Evolutionary conservation across 2,329 filamentous ascomycete genomes (phyloP).

Genomic region (Stagonosporopsis vannaccii): DNA sequence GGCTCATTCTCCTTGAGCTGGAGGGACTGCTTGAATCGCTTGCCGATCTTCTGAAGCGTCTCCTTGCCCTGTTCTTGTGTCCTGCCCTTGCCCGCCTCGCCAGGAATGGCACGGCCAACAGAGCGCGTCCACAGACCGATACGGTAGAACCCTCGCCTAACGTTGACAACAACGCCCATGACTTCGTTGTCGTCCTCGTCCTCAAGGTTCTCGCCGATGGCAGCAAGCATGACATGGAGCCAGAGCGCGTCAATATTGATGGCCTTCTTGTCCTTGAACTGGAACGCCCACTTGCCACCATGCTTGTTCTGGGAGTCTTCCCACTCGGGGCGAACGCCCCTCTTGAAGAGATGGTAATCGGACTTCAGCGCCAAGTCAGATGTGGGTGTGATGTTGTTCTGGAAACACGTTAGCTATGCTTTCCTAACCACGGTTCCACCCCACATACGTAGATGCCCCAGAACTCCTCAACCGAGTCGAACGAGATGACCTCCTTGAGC

Average conservation of each 20-base stretch:
- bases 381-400: conserved; percentile 99
- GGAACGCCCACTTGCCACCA: conserved; percentile 98
- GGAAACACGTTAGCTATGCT: conserved; percentile 24
- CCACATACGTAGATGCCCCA: conserved; percentile 96
- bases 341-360: conserved; percentile 99
- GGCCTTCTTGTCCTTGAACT: conserved; percentile 93
- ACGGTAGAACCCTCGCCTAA: conserved; percentile 97
- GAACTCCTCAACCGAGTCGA: conserved; percentile 98
- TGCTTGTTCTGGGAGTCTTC: conserved; percentile 99
- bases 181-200: conserved; percentile 93
- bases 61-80: conserved; percentile 83
- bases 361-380: conserved; percentile 97
- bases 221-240: conserved; percentile 95
- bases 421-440: background rate
- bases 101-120: conserved; percentile 82
- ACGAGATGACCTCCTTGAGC: conserved; percentile 97
- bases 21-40: conserved; percentile 90
- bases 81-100: conserved; percentile 78
- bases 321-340: conserved; percentile 96
- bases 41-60: conserved; percentile 82
- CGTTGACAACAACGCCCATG: conserved; percentile 99
- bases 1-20: conserved; percentile 77
- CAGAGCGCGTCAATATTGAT: conserved; percentile 94
- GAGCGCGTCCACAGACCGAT: conserved; percentile 97
- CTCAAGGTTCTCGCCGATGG: conserved; percentile 97